Conservation (phyloP, 306 rosid genomes). For the Hippophae gyantsensis region DNA sequence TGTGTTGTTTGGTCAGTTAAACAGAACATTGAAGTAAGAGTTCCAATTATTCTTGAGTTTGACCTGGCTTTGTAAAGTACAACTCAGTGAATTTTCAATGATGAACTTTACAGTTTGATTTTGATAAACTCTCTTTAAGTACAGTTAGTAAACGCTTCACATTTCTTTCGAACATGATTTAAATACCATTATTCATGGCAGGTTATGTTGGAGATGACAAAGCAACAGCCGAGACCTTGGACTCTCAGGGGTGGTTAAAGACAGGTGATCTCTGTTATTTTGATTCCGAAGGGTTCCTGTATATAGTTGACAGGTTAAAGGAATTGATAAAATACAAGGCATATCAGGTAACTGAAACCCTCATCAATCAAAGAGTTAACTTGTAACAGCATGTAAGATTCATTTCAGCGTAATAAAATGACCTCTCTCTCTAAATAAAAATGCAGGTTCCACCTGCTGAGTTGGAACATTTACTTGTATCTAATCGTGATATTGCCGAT, state of each 20-base stretch:
- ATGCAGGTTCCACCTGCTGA: slow-evolving; percentile 90
- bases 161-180: too few relatives aligned
- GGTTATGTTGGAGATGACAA: slow-evolving; percentile 81
- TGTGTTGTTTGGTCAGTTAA: too few relatives aligned
- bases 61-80: too few relatives aligned
- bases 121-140: too few relatives aligned
- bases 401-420: background rate
- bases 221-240: slow-evolving; percentile 71
- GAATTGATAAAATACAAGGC: slow-evolving; percentile 92
- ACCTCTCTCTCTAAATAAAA: slow-evolving; percentile 14
- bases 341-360: slow-evolving; percentile 55
- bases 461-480: slow-evolving; percentile 61
- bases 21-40: too few relatives aligned
- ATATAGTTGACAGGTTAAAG: slow-evolving; percentile 74
- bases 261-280: slow-evolving; percentile 92
- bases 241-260: slow-evolving; percentile 86
- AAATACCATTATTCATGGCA: slow-evolving; percentile 6
- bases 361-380: background rate
- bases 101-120: too few relatives aligned
- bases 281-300: slow-evolving; percentile 73
- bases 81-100: too few relatives aligned
- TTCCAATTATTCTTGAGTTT: too few relatives aligned
- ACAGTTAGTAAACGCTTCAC: too few relatives aligned
- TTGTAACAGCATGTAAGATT: background rate
- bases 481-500: slow-evolving; percentile 68